phyloP scores from a whole-genome alignment of 805 yeast genomes.

The Candida bentonensis region DNA sequence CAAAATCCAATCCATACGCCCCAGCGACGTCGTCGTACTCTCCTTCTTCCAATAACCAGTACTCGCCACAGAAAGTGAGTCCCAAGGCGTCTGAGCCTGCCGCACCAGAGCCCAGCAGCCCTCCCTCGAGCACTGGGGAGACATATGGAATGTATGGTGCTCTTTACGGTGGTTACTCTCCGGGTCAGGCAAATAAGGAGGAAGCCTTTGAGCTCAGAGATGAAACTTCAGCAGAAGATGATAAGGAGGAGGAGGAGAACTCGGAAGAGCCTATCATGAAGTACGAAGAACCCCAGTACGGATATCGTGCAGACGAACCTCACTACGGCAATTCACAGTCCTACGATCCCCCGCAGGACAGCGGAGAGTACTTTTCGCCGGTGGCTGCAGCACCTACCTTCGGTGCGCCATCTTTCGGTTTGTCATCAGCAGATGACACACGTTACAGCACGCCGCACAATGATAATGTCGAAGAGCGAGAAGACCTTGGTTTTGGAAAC shows the following conservation, averaged over 20 bases:
- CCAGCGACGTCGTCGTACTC: not conserved
- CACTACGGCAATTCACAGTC: slow-evolving; percentile 5
- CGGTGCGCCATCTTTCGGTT: no score
- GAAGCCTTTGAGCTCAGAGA: slow-evolving; percentile 21
- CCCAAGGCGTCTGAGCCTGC: not conserved
- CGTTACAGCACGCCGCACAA: not conserved
- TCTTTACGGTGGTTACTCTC: slow-evolving; percentile 5
- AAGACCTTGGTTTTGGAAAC: slow-evolving; percentile 10
- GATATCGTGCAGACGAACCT: slow-evolving; percentile 12
- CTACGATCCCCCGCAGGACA: not conserved
- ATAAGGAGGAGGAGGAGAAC: slow-evolving; percentile 5
- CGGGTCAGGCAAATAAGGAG: slow-evolving; percentile 10
- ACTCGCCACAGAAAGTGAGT: no score
- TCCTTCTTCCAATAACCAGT: no score
- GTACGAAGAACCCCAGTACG: not conserved
- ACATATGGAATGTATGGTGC: slow-evolving; percentile 11
- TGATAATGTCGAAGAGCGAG: slow-evolving; percentile 9
- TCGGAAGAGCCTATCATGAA: slow-evolving; percentile 1
- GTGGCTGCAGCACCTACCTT: not conserved
- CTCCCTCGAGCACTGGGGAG: not conserved
- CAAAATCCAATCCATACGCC: not conserved
- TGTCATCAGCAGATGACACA: no score
- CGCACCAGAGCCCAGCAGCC: not conserved
- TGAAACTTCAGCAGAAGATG: slow-evolving; percentile 2
- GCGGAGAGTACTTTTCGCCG: not conserved